phyloP scores from a whole-genome alignment of 202 grass and related monocot genomes.

The Bolboschoenoplectus hybrid region DNA sequence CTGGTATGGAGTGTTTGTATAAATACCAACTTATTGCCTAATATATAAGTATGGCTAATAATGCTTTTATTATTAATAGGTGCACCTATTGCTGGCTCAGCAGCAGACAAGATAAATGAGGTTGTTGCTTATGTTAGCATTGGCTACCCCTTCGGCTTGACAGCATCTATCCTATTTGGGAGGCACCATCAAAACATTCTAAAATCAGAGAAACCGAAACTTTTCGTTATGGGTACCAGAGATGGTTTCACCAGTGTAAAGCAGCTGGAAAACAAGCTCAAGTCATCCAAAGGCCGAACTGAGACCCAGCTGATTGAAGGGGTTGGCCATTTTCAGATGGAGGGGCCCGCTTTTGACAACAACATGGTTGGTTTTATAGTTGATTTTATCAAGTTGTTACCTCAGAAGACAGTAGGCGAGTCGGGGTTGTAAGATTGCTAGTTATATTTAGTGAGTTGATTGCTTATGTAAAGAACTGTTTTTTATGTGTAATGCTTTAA shows the following conservation, averaged over 20 bases:
- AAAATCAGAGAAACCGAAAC: conserved; percentile 69
- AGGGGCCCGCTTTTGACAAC: conserved; percentile 83
- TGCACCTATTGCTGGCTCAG: conserved; percentile 81
- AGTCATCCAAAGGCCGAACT: conserved; percentile 61
- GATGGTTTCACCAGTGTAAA: conserved; percentile 94
- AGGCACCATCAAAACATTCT: conserved; percentile 87
- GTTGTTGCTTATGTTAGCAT: conserved; percentile 85
- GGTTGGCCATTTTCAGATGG: conserved; percentile 95
- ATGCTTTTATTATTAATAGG: conserved; percentile 50
- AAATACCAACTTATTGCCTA: neutral
- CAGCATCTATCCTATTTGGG: conserved; percentile 84
- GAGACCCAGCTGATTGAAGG: conserved; percentile 92
- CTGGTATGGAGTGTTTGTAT: neutral
- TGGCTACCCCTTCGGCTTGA: conserved; percentile 82
- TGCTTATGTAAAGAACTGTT: conserved; percentile 19
- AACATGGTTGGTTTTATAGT: conserved; percentile 75
- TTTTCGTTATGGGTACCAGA: conserved; percentile 97
- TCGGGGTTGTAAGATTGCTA: neutral
- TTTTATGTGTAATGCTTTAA: neutral
- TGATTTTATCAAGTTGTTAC: conserved; percentile 65
- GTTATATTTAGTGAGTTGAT: conserved; percentile 16
- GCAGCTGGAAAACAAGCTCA: conserved; percentile 85
- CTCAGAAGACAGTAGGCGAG: conserved; percentile 41
- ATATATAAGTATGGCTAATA: neutral
- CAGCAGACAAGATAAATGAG: conserved; percentile 82